A percentile compares a stretch with the other conserved stretches of the same genome.
These are phyloP conservation scores for Tieghemostelium lacteum DNA, from an alignment of 78 protist species.

Conservation along the genomic window DNA sequence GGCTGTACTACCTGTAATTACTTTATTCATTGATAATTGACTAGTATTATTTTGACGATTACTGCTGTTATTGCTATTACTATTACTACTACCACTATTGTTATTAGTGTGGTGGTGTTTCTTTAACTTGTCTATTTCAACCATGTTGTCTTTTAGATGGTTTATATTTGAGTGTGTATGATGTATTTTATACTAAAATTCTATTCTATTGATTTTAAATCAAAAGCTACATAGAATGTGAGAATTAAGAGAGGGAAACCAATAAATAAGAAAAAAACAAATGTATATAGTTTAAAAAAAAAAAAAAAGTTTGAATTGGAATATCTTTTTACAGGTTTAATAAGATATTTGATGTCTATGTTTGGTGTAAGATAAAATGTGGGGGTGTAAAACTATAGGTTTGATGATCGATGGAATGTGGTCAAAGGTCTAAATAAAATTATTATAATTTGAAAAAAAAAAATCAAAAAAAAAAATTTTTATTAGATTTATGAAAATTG, in stretches of 20 bases:
- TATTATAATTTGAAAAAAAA: no score
- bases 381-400: no score
- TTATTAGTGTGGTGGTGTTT: background rate
- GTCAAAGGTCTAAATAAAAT: no score
- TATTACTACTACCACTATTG: background rate
- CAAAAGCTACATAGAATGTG: no score
- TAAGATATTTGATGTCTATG: no score
- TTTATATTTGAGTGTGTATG: background rate
- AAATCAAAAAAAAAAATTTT: no score
- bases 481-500: no score
- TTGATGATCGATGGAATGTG: no score
- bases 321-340: background rate
- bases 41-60: background rate
- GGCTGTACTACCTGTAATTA: background rate
- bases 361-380: no score
- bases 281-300: no score
- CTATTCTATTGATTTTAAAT: no score
- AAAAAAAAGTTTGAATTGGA: background rate
- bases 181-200: background rate
- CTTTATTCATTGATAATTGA: background rate
- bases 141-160: background rate
- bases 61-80: conserved; percentile 13
- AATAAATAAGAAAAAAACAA: background rate
- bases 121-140: background rate
- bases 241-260: background rate